Evolutionary conservation across 1,284 basidiomycete species (phyloP).

Genomic region (Meripilus lineatus): DNA sequence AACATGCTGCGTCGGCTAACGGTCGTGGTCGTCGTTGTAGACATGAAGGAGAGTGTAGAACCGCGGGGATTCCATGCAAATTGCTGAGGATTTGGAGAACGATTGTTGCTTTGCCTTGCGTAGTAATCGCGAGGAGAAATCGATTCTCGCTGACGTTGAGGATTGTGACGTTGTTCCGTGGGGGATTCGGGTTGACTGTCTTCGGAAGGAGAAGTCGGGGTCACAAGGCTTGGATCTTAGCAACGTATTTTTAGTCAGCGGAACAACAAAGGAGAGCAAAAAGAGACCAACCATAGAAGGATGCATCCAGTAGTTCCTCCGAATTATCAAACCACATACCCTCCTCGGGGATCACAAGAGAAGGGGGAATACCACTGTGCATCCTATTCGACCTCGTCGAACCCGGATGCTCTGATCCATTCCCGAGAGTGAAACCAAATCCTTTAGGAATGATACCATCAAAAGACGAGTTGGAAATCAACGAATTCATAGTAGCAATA

Average conservation of each 20-base stretch:
- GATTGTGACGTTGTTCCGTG: slow-evolving; percentile 12
- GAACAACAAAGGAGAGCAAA: not conserved
- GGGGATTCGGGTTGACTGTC: slow-evolving; percentile 8
- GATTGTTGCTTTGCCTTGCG: slow-evolving; percentile 28
- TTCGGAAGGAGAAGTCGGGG: no score
- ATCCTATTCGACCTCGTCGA: slow-evolving; percentile 8
- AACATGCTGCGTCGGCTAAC: slow-evolving; percentile 9
- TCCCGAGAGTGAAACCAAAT: no score
- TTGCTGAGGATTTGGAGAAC: slow-evolving; percentile 28
- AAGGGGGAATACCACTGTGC: not conserved
- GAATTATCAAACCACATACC: slow-evolving; percentile 38
- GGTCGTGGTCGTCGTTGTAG: slow-evolving; percentile 5
- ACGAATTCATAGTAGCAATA: slow-evolving; percentile 53
- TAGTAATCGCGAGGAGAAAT: slow-evolving; percentile 24
- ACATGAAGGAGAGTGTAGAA: slow-evolving; percentile 5
- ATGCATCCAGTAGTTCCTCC: slow-evolving; percentile 43
- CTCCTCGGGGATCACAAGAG: slow-evolving; percentile 22
- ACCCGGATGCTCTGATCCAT: slow-evolving; percentile 17
- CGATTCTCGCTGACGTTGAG: slow-evolving; percentile 11
- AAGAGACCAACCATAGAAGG: slow-evolving; percentile 38
- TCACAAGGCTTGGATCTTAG: no score
- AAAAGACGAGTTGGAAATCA: slow-evolving; percentile 51
- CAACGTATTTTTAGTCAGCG: not conserved
- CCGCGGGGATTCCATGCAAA: slow-evolving; percentile 22
- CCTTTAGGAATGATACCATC: slow-evolving; percentile 47